A percentile compares a stretch with the other conserved stretches of the same genome.
These are phyloP conservation scores for Alternaria postmessia DNA, from an alignment of 2,329 filamentous ascomycete species.

Conservation along the genomic window DNA sequence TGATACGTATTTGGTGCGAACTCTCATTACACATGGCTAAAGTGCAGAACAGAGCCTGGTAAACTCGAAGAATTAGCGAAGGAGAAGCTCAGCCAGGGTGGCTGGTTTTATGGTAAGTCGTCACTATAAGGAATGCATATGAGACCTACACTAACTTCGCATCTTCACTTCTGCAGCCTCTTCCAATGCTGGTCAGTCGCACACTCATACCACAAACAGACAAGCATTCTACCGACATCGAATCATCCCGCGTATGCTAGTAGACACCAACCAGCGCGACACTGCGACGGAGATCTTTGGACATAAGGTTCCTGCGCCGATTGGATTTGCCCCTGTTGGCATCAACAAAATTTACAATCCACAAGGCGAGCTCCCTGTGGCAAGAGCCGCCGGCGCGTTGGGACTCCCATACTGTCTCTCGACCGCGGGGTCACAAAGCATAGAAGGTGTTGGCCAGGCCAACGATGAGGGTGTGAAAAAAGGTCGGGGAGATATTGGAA, in stretches of 20 bases:
- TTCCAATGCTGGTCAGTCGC: conserved; percentile 64
- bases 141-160: no score
- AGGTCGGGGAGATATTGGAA: conserved; percentile 4
- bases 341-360: conserved; percentile 73
- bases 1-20: not conserved
- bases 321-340: conserved; percentile 71
- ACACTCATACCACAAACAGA: conserved; percentile 65
- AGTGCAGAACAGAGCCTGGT: conserved; percentile 56
- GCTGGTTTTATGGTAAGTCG: conserved; percentile 60
- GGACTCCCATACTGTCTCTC: conserved; percentile 67
- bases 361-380: conserved; percentile 65
- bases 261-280: conserved; percentile 67
- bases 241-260: conserved; percentile 68
- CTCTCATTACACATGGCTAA: not conserved
- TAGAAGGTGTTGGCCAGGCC: conserved; percentile 66
- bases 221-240: conserved; percentile 71
- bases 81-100: conserved; percentile 63
- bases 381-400: conserved; percentile 66
- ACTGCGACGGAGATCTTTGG: conserved; percentile 67
- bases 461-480: conserved; percentile 55
- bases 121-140: no score
- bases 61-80: conserved; percentile 67
- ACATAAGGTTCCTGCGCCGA: conserved; percentile 65
- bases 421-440: conserved; percentile 64
- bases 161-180: conserved; percentile 49